These are phyloP conservation scores for Penicillium maclennaniae DNA, from an alignment of 495 filamentous ascomycete genomes.

Conservation along the genomic window DNA sequence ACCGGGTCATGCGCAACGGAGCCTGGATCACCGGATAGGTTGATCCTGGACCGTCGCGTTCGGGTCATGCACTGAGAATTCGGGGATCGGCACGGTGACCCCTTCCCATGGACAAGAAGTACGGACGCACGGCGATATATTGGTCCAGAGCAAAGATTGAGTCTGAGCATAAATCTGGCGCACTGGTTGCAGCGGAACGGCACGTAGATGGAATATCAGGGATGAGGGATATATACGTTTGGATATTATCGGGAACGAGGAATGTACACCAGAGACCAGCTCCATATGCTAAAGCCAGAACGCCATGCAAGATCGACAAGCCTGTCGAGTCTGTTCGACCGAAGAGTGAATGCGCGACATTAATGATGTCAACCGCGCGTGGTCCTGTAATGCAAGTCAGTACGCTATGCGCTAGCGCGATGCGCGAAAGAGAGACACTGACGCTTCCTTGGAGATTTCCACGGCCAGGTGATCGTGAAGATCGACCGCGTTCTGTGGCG, in stretches of 20 bases:
- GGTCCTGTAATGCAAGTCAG: slow-evolving; percentile 20
- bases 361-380: slow-evolving; percentile 26
- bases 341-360: neutral
- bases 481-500: slow-evolving; percentile 1
- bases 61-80: slow-evolving; percentile 16
- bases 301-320: slow-evolving; percentile 2
- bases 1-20: slow-evolving; percentile 22
- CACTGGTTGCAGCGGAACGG: neutral
- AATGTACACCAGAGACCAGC: slow-evolving; percentile 12
- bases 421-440: slow-evolving; percentile 15
- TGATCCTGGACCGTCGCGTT: slow-evolving; percentile 9
- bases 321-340: neutral
- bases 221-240: neutral
- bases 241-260: slow-evolving; percentile 2
- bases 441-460: slow-evolving; percentile 44
- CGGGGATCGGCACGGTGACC: slow-evolving; percentile 4
- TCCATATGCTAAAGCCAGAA: neutral
- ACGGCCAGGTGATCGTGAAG: slow-evolving; percentile 25
- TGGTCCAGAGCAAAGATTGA: neutral
- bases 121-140: neutral
- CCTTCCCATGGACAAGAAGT: neutral
- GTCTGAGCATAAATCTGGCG: neutral
- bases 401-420: neutral
- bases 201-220: neutral
- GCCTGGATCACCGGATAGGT: slow-evolving; percentile 18